These are phyloP conservation scores for Diaporthe helianthi DNA, from an alignment of 2,329 filamentous ascomycete genomes.

Conservation along the genomic window DNA sequence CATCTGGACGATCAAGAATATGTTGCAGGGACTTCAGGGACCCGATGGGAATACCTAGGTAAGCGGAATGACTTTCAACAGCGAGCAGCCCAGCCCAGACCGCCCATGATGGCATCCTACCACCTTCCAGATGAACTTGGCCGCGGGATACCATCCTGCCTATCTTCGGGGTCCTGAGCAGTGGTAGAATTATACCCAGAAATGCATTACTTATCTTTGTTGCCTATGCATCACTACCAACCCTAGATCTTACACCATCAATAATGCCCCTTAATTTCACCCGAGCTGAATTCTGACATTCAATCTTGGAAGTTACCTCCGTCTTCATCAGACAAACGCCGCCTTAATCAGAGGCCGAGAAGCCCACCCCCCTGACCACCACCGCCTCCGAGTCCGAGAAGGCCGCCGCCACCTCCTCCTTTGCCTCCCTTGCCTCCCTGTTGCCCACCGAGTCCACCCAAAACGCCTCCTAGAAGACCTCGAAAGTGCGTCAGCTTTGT, in stretches of 20 bases:
- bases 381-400: slow-evolving; percentile 28
- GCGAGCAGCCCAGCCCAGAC: background rate
- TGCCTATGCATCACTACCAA: background rate
- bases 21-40: background rate
- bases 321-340: background rate
- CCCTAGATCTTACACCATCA: background rate
- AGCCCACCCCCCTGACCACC: slow-evolving; percentile 14
- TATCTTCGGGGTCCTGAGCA: background rate
- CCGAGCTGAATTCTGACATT: background rate
- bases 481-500: slow-evolving; percentile 17
- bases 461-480: slow-evolving; percentile 33
- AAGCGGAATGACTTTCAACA: background rate
- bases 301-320: no score
- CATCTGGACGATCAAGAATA: no score
- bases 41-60: background rate
- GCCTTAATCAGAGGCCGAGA: slow-evolving; percentile 1
- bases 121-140: background rate
- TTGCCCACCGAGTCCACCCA: slow-evolving; percentile 31
- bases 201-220: background rate
- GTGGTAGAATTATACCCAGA: background rate
- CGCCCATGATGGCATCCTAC: background rate
- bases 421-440: slow-evolving; percentile 29
- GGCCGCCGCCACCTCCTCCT: slow-evolving; percentile 26
- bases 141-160: background rate
- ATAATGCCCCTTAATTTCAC: no score